Base-by-base conservation (phyloP, 2,329 filamentous ascomycete genomes). In the Fusarium cicatricum region DNA sequence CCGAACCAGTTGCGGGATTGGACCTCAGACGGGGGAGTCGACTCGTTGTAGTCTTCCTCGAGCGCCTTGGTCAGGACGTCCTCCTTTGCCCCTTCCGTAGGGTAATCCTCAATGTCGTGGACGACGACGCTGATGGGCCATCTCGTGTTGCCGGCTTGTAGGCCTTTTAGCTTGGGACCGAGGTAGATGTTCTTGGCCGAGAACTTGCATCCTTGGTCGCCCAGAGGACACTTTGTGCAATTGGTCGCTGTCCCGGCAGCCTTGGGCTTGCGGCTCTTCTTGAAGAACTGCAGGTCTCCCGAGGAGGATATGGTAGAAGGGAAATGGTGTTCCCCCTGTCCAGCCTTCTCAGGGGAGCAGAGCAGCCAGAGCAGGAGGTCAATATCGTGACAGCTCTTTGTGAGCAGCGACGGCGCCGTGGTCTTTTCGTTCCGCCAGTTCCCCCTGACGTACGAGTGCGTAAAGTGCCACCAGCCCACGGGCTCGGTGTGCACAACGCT, bases 311-410 rank as follows among this genome's bases (percentile, higher is more conserved):
- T 82, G 1, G 82, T 85, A 6, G 85, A 82, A 0, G 94, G 94
- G 1, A 94, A 79, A 72, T 97, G 93, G 0, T 89, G 83, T 12
- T 75, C 72, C 8, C 74, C 74, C 2, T 74, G 67, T 11, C 78
- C 76, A 1, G 78, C 72, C 48, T 74, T 76, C 12, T 72, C 71
- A 0, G 91, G 90, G 1, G 90, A 91, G 70, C 89, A 94, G 11
- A 98, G 82, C 40, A 98, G 78, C 95, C 95, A 99, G 14, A 98
- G 80, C 5, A 98, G 77, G 52, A 98, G 86, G 71, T 99, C 95
- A 43, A 99, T 90, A 67, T 99, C 95, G 69, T 99, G 95, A 66
- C 95, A 98, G 55, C 91, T 96, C 76, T 98, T 99, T 3, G 94
- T 97, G 26, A 99, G 82, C 2, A 99, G 81, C 1, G 90, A 94